Base-by-base conservation (phyloP, 257 asterid species). In the Agastache rugosa region DNA sequence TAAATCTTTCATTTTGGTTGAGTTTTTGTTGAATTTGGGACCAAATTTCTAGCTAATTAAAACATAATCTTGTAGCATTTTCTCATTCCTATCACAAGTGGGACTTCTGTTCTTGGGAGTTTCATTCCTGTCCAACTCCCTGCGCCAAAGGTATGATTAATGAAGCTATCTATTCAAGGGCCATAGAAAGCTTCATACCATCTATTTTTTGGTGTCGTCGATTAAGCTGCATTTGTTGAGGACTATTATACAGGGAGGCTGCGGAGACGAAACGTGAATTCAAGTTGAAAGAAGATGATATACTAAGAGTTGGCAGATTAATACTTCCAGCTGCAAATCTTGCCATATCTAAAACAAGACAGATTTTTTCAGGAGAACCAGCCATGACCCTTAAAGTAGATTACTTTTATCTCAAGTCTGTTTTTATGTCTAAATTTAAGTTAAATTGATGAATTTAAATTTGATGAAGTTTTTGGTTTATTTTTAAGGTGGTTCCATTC, bases 291-390 rank as follows among this genome's bases (percentile, higher is more conserved):
- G 97, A 95, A 59, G 97, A 88, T 11, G 94, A 92, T 80, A 85
- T 92, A 15, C 51, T 86, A 77, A 86, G 89, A 83, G 65, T 83
- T 6, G 93, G 93, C 20, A 87, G 86, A 69, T 59, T 88, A 23
- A 63, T 92, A 58, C 93, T 92, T 67, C 97, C 99, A 48, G 91
- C 92, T 55, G 86, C 91, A 31, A 95, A 95, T 84, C 86, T 86
- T 51, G 87, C 82, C 45, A 86, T 92, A 67, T 84, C 87, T 6
- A 89, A 86, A 75, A 69, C 82, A 9, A 76, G 91, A 77, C 79
- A 75, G 48, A 72, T 95, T n/a, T 92, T 92, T 79, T 95, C 99
- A 4, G 98, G 99, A 50, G 99, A 95, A 59, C 96, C 99, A 27
- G 91, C 87, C 78, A 87, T 83, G 93, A 92, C 98, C 70, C 92